A percentile compares a stretch with the other conserved stretches of the same genome.
Conservation (phyloP, 345 rosid genomes). For the Eucalyptus tenuipes region DNA sequence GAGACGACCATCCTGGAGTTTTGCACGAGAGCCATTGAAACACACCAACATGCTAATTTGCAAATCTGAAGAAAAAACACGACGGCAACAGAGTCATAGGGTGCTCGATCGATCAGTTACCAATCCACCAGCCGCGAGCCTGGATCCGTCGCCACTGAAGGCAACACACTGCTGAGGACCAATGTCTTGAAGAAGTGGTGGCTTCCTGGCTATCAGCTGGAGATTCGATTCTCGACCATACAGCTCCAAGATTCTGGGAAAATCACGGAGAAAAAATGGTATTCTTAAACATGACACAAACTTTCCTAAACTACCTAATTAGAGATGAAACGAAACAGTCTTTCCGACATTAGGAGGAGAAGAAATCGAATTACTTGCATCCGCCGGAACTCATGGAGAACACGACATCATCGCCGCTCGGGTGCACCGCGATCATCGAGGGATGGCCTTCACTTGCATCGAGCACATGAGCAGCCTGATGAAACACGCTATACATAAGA, state of each 20-base stretch:
- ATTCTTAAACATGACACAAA: not conserved
- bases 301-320: not conserved
- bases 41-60: not conserved
- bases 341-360: not conserved
- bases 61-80: not conserved
- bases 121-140: constrained; percentile 55
- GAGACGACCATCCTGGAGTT: constrained; percentile 77
- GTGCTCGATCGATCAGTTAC: not conserved
- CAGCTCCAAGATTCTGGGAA: constrained; percentile 33
- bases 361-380: constrained; percentile 48
- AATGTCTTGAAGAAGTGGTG: constrained; percentile 8
- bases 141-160: constrained; percentile 84
- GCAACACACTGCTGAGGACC: constrained; percentile 73
- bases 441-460: constrained; percentile 71
- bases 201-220: not conserved
- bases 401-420: constrained; percentile 66
- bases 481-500: not conserved
- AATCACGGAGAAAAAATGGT: not conserved
- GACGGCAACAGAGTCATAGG: not conserved
- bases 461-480: constrained; percentile 47
- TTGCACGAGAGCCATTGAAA: not conserved
- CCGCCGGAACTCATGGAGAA: constrained; percentile 74
- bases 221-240: constrained; percentile 20
- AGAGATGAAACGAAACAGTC: not conserved
- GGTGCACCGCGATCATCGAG: constrained; percentile 54